Evolutionary conservation across 768 basidiomycete species (phyloP).

Genomic region (Dioszegia crocea): DNA sequence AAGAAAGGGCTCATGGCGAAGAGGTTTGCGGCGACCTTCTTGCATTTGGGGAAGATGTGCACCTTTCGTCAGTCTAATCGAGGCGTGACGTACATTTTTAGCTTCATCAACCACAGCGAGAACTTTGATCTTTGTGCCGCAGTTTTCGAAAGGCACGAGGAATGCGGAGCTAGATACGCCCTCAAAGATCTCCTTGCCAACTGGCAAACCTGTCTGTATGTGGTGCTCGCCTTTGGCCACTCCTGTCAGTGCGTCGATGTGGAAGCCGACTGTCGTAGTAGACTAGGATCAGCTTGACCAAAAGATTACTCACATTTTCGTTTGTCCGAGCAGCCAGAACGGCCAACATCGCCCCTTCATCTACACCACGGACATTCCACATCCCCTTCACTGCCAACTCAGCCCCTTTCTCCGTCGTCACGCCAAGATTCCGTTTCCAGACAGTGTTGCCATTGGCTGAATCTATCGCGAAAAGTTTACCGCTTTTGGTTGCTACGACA

Average conservation of each 20-base stretch:
- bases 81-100: constrained; percentile 17
- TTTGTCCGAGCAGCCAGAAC: constrained; percentile 27
- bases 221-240: constrained; percentile 17
- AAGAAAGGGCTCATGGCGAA: constrained; percentile 33
- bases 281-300: constrained; percentile 5
- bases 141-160: constrained; percentile 41
- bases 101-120: constrained; percentile 38
- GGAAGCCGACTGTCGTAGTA: constrained; percentile 37
- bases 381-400: constrained; percentile 36
- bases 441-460: constrained; percentile 69
- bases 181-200: constrained; percentile 33
- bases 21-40: constrained; percentile 36
- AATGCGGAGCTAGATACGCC: constrained; percentile 33
- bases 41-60: constrained; percentile 47
- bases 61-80: constrained; percentile 19
- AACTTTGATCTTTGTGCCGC: constrained; percentile 33
- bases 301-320: constrained; percentile 30
- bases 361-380: constrained; percentile 38
- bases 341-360: constrained; percentile 32
- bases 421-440: constrained; percentile 74
- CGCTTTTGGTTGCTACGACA: constrained; percentile 64
- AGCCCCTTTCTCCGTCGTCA: constrained; percentile 59
- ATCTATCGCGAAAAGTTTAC: constrained; percentile 78
- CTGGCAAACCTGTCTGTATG: constrained; percentile 16
- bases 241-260: constrained; percentile 47